These are phyloP conservation scores for Mycothermus thermophilus DNA, from an alignment of 495 filamentous ascomycete species.

Conservation along the genomic window DNA sequence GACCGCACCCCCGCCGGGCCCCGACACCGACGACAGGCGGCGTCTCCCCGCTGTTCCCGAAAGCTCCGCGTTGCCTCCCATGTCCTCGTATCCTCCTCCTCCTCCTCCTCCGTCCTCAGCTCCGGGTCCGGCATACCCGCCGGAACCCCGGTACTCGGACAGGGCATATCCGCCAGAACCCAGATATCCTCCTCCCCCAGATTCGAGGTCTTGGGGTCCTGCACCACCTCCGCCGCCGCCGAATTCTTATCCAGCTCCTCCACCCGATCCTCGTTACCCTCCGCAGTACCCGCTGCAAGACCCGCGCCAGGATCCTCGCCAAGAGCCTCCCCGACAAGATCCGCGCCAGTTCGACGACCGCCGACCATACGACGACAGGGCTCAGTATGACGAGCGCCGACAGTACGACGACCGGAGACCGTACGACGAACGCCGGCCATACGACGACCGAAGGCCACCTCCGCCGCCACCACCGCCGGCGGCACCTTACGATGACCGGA, in stretches of 20 bases:
- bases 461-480: background rate
- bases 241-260: constrained; percentile 10
- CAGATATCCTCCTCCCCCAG: constrained; percentile 12
- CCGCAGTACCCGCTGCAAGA: constrained; percentile 9
- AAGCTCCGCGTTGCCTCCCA: background rate
- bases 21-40: background rate
- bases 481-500: constrained; percentile 5
- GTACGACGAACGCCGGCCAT: constrained; percentile 8
- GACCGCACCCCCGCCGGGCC: background rate
- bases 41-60: background rate
- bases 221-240: constrained; percentile 6
- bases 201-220: constrained; percentile 9
- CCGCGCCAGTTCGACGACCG: constrained; percentile 5
- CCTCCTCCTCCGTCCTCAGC: constrained; percentile 1
- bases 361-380: constrained; percentile 6
- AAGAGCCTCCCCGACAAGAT: too few species aligned
- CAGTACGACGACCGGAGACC: constrained; percentile 6
- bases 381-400: constrained; percentile 2
- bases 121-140: constrained; percentile 3
- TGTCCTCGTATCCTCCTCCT: background rate
- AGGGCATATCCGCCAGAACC: constrained; percentile 7
- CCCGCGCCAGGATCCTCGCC: constrained; percentile 3
- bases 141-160: constrained; percentile 8
- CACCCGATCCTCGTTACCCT: constrained; percentile 10
- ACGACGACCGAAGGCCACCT: constrained; percentile 6